Conservation (phyloP, 306 rosid species). For the Inga oerstediana region DNA sequence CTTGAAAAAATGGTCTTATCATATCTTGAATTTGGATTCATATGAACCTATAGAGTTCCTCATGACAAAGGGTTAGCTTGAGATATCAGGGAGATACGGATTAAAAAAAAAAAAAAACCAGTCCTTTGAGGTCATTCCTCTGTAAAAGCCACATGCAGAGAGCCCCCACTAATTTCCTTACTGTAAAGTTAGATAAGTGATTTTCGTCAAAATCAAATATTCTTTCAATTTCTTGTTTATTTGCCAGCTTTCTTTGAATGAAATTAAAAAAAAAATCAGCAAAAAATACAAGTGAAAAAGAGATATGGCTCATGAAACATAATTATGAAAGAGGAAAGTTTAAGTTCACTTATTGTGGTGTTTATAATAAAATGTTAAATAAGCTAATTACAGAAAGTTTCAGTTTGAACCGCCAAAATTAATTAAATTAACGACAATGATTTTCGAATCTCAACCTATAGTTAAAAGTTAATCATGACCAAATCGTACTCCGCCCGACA, state of each 20-base stretch:
- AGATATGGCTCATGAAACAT: slow-evolving; percentile 22
- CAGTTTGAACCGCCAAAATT: neutral
- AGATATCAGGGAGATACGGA: too few relatives aligned
- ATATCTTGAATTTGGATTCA: too few relatives aligned
- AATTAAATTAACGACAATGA: slow-evolving; percentile 25
- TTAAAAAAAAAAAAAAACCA: neutral
- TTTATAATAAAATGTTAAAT: neutral
- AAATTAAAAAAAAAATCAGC: slow-evolving; percentile 30
- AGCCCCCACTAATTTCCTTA: neutral
- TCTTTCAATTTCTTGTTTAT: neutral
- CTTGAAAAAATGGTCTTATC: too few relatives aligned
- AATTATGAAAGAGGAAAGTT: slow-evolving; percentile 7
- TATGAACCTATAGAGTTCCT: too few relatives aligned
- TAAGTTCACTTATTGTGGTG: neutral
- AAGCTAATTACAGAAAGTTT: neutral
- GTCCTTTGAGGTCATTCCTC: neutral
- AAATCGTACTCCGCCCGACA: slow-evolving; percentile 59
- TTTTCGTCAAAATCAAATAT: slow-evolving; percentile 33
- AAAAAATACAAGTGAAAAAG: slow-evolving; percentile 23
- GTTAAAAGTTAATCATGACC: slow-evolving; percentile 4
- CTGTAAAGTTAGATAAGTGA: neutral
- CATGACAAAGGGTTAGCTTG: too few relatives aligned
- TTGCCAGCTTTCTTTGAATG: neutral
- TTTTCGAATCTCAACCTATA: slow-evolving; percentile 6
- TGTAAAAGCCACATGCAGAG: neutral